Conservation (phyloP, 352 stramenopile species). For the Globisporangium echinulatum region DNA sequence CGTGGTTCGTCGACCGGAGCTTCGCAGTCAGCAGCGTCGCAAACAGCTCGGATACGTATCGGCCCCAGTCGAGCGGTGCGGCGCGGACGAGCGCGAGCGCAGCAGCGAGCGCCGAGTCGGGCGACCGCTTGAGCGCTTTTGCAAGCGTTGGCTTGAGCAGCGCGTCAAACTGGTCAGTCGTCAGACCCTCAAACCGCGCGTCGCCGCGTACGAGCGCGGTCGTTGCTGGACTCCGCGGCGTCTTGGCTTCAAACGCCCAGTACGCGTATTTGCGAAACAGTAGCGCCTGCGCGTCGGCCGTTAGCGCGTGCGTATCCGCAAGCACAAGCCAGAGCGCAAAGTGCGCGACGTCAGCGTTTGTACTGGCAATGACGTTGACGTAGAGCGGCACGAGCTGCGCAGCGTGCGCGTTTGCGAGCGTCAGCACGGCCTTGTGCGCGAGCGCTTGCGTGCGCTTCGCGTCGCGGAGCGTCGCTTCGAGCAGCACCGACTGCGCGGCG, state of each 20-base stretch:
- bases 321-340: conserved; percentile 64
- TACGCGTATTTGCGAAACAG: conserved; percentile 53
- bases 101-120: conserved; percentile 66
- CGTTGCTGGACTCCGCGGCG: conserved; percentile 20
- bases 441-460: conserved; percentile 30
- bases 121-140: conserved; percentile 81
- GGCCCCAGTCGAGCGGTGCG: conserved; percentile 56
- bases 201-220: conserved; percentile 15
- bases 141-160: conserved; percentile 55
- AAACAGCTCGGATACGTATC: conserved; percentile 62
- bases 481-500: conserved; percentile 34
- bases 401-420: conserved; percentile 37
- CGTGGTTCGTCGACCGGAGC: conserved; percentile 75
- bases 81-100: conserved; percentile 40
- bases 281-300: conserved; percentile 26
- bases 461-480: conserved; percentile 57
- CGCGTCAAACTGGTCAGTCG: conserved; percentile 53
- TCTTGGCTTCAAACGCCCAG: conserved; percentile 80
- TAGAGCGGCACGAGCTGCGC: conserved; percentile 34
- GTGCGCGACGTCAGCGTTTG: conserved; percentile 35
- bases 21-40: conserved; percentile 60
- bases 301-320: conserved; percentile 20
- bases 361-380: conserved; percentile 28
- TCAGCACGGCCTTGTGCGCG: conserved; percentile 35
- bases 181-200: conserved; percentile 44